Evolutionary conservation across 139 green algal genomes (phyloP), one percentile per base, ranked within the genome.

Genomic region (Coccomyxa sp.): DNA sequence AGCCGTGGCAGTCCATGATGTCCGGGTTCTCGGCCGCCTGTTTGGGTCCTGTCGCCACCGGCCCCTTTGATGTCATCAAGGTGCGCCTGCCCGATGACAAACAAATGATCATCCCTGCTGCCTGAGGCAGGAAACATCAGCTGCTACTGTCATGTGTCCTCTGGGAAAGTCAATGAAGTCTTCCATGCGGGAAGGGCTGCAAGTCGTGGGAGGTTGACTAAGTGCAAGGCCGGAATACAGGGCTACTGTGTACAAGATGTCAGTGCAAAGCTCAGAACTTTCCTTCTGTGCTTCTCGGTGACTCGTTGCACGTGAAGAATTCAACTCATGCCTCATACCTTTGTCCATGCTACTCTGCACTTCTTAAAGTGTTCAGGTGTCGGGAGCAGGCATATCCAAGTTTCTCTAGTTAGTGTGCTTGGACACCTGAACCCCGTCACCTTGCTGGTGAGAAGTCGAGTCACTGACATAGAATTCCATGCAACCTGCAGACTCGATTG

Each of bases 1-100:
- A 87, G 16, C 90, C 91, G 0, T 31, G 79, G 77, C 95, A 98
- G 90, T 96, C 90, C 23, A 96, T 98, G 88, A 31, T 86, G 10
- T 96, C 91, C 0, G 96, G 96, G 79, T 97, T 98, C 84, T 88
- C 91, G 1, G 96, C 96, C 18, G 96, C 94, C 17, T 93, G 88
- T 81, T 85, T 98, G 13, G 96, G 96, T 4, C 96, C 96, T 3
- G 51, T 94, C 0, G 90, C 92, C 0, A 99, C 96, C 9, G 94
- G 95, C 16, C 96, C 96, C 51, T 98, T 99, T 84, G 96, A 99
- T 82, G 95, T 98, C 45, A 90, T 95, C 78, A 99, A 99, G 89
- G 84, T 84, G 67, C 31, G 3, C 38, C 38, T 51, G 38, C 3
- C 3, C 38, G 38, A 51, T 51, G 38, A 51, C 38, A 51, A 51